Evolutionary conservation across 768 basidiomycete species (phyloP), one percentile per base, ranked within the genome.

Genomic region (Terana coerulea): DNA sequence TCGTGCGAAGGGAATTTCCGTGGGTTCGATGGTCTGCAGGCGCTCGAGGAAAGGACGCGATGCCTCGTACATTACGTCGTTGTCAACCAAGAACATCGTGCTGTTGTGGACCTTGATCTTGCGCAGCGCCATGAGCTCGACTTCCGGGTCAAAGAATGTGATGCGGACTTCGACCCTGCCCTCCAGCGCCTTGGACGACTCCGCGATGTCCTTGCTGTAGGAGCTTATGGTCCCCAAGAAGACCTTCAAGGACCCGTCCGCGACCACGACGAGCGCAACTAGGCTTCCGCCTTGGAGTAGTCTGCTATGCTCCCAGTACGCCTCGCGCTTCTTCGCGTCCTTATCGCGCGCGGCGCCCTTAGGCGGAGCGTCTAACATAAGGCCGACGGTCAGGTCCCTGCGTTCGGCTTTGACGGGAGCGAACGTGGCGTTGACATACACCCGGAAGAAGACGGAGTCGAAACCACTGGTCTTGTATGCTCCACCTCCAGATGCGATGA

Each of bases 21-120:
- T 75, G 0, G 87, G 83, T 48, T 82, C 84, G 1, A 69, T 66
- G 17, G 51, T 46, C 54, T 78, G 72, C 3, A 89, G 70, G 0
- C 78, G 74, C 51, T 84, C 74, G 12, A 89, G 70, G 68, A 88
- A 88, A 0, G 87, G 87, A 6, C 83, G 72, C 29, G 84, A 76
- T 0, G 82, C 71, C 53, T 86, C 86, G 53, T 77, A 86, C 77
- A 88, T 77, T 51, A 88, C 77, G 0, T 78, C 75, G 0, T 78
- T 73, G 53, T 88, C 86, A 12, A 88, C 66, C 21, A 88, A 67
- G 25, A 44, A 57, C 22, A 47, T 21, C 22, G 51, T n/a, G 49
- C 47, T 11, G 49, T 51, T 53, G 33, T 41, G 46, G 47, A 57
- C 51, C 30, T 58, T 37, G 49, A 56, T 61, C 24, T 56, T 56